Evolutionary conservation across 2,329 filamentous ascomycete species (phyloP).

Genomic region (Lachnellula arida): DNA sequence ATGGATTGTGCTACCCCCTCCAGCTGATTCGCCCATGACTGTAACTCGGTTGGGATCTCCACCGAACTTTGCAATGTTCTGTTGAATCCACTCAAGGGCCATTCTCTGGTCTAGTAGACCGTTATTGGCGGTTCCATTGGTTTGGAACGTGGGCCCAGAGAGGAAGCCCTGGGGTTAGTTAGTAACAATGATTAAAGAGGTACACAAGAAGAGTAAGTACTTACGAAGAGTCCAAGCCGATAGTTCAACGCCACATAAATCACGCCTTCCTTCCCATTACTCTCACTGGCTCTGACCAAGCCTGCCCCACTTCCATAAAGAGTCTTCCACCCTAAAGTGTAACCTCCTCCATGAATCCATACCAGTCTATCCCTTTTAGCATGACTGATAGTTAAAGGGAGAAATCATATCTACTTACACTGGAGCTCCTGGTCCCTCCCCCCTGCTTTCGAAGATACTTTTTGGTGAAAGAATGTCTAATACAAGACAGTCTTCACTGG

Average conservation of each 20-base stretch:
- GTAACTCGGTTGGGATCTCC: conserved; percentile 46
- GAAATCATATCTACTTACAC: conserved; percentile 9
- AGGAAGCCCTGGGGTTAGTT: conserved; percentile 22
- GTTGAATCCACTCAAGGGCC: conserved; percentile 52
- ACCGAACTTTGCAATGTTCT: conserved; percentile 49
- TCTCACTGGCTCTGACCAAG: conserved; percentile 29
- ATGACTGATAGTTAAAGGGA: background rate
- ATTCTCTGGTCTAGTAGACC: conserved; percentile 50
- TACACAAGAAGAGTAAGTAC: background rate
- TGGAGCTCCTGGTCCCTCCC: conserved; percentile 7
- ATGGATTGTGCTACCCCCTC: conserved; percentile 48
- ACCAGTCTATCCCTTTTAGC: conserved; percentile 40
- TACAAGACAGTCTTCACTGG: conserved; percentile 43
- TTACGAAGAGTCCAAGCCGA: conserved; percentile 31
- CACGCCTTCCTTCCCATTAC: conserved; percentile 32
- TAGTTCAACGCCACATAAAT: conserved; percentile 34
- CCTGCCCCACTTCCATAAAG: conserved; percentile 34
- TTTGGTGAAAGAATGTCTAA: conserved; percentile 43
- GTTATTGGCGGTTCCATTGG: conserved; percentile 42
- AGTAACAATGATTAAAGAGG: background rate
- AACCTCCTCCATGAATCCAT: conserved; percentile 47
- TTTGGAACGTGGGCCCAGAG: conserved; percentile 38
- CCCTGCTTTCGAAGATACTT: conserved; percentile 26
- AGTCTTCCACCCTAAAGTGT: conserved; percentile 37
- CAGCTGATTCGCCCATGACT: conserved; percentile 46